Base-by-base conservation (phyloP, 768 basidiomycete genomes). In the Boletus eberwhitei region DNA sequence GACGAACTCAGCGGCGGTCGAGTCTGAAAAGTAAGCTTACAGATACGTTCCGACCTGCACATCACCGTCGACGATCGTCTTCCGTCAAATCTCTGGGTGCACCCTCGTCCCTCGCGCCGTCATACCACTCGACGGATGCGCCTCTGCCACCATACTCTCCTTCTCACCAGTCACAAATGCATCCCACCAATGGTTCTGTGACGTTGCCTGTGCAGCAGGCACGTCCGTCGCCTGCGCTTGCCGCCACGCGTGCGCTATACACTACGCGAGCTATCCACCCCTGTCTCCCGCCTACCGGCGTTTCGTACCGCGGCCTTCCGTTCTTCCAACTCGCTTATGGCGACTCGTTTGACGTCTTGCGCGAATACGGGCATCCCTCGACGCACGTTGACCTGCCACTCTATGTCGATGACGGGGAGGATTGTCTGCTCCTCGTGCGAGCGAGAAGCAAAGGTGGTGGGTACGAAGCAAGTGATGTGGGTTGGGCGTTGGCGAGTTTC, bases 401-500 rank as follows among this genome's bases (percentile, higher is more conserved):
- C 52, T 84, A 86, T 61, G 86, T 91, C 47, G 90, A 92, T 60
- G 90, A 90, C 59, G 78, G 78, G 12, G 81, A 81, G 41, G 90
- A 92, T 61, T 91, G 90, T 71, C 71, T 93, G 57, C 71, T 93
- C 50, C 77, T 92, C 24, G 88, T 86, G 57, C 74, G 88, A 40
- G 81, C 86, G 66, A 54, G 44, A 12, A 41, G 50, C 36, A 67
- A 65, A 32, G 61, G 65, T 6, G 45, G 59, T 48, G 65, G 57
- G 59, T 59, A 60, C 37, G 63, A 68, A 4, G 43, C 57, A 5
- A 79, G 81, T 12, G 75, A 78, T 11, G 77, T 91, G 17, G 90
- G 90, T 0, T 92, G 90, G 90, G 85, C 86, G 4, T 68, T 93
- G 57, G 90, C 90, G 35, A 91, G 90, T 67, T 93, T 90, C 71